Evolutionary conservation across 352 stramenopile species (phyloP), one percentile per base, ranked within the genome.

Genomic region (Globisporangium nagaii): DNA sequence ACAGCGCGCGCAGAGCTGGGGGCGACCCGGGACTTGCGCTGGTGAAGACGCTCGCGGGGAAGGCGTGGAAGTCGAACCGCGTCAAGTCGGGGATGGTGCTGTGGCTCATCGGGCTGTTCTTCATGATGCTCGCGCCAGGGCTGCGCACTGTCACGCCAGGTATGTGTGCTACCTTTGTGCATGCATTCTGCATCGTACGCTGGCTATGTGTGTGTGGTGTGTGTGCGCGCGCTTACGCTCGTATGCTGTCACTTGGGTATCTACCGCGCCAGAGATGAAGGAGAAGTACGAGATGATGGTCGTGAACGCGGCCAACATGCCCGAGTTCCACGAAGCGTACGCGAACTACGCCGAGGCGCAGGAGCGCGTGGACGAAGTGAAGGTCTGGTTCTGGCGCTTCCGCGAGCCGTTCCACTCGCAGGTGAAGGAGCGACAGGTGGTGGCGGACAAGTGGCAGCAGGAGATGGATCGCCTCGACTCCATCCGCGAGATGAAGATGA

Each of bases 341-440:
- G 60, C 58, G 15, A 69, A 71, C 40, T 83, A 78, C 46, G 58
- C 65, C 1, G 64, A 77, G 25, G 79, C 81, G 13, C 75, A 91
- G 40, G 51, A 67, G 8, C 70, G 80, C 46, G 66, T 76, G 20
- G 68, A 90, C 30, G 75, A 90, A 36, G 79, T 76, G 35, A 90
- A 90, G 56, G 84, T 93, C 17, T 95, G 82, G 82, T 93, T 95
- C 65, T 93, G 82, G 82, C 79, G 82, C 9, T 84, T 91, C 54
- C 79, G 84, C 15, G 81, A 91, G 56, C 81, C 83, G n/a, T 86
- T 86, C 66, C 73, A 68, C 43, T 63, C 62, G 22, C 49, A 79
- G 28, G 80, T 93, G 40, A 53, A 71, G 35, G 59, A 84, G 43
- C 79, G 75, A 0, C 79, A 93, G 54, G 53, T 54, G 7, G 50